Evolutionary conservation across 352 stramenopile genomes (phyloP), one percentile per base, ranked within the genome.

Genomic region (Globisporangium takayamanum): DNA sequence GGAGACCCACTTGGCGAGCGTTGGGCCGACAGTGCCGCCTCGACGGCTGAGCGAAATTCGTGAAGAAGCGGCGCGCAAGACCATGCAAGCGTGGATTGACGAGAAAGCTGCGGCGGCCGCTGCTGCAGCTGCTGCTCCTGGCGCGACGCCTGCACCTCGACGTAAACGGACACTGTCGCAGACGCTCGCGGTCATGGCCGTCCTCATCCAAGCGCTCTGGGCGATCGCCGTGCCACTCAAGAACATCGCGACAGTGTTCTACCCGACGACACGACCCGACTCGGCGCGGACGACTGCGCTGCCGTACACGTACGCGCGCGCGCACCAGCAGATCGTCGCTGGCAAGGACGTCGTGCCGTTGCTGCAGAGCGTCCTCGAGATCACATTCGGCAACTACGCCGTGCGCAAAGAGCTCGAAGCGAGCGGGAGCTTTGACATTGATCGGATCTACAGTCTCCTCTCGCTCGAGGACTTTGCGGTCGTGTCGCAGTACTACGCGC

Each of bases 141-240:
- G 15, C 26, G 16, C 45, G 16, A 22, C 33, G 39, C 22, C 30
- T 12, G 15, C 45, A 1, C 1, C 50, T 3, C 20, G 30, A 37
- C 26, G 22, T 14, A 60, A 48, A 42, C 42, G 60, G 11, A 66
- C 52, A 8, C 15, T 25, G 22, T 26, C 48, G 2, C 53, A 60
- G n/a, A 39, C n/a, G 8, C 16, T 66, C 12, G 53, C 60, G 26
- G 14, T 70, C 1, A 39, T 22, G n/a, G 39, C 67, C 45, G 63
- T 80, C 33, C 2, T 67, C 11, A 45, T 75, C 8, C 73, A 81
- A 53, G 67, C 60, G 6, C 30, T 74, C 12, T 82, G 73, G 73
- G 70, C 70, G 25, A 57, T 70, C 28, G 33, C 55, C 10, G 66
- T 79, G 14, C 70, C 70, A 7, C 30, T 79, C 22, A 79, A 79